Evolutionary conservation across 192 early-diverging fungal genomes (phyloP).

Genomic region (Oehlia diaphana): DNA sequence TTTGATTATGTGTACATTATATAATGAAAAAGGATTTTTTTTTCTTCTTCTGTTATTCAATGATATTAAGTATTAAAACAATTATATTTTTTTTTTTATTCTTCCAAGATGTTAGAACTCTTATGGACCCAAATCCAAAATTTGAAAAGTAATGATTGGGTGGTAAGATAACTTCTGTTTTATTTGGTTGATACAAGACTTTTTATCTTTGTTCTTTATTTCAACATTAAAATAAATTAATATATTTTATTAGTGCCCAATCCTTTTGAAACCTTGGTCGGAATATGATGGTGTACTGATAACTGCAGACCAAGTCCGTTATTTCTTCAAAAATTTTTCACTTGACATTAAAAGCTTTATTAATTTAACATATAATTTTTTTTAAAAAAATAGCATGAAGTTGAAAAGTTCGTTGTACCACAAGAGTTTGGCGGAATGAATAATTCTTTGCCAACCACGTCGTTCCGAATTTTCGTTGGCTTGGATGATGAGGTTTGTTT

Average conservation of each 20-base stretch:
- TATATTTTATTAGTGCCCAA: slow-evolving; percentile 32
- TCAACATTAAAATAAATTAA: not conserved
- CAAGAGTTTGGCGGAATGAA: slow-evolving; percentile 29
- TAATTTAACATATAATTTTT: not conserved
- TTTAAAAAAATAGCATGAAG: slow-evolving; percentile 42
- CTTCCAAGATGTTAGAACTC: not conserved
- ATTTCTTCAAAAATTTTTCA: not conserved
- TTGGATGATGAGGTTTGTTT: slow-evolving; percentile 32
- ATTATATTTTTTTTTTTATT: not conserved
- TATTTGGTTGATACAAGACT: not conserved
- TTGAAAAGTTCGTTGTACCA: slow-evolving; percentile 45
- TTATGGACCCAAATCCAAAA: slow-evolving; percentile 50
- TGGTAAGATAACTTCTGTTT: slow-evolving; percentile 25
- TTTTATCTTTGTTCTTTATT: not conserved
- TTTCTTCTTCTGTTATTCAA: too few relatives aligned
- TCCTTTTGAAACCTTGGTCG: slow-evolving; percentile 49
- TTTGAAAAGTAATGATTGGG: slow-evolving; percentile 46
- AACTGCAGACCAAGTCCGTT: slow-evolving; percentile 41
- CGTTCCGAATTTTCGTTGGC: slow-evolving; percentile 44
- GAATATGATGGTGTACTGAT: slow-evolving; percentile 49
- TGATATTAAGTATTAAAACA: too few relatives aligned
- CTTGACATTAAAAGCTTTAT: not conserved
- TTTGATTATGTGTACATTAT: too few relatives aligned
- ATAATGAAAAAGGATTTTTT: too few relatives aligned
- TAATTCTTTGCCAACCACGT: slow-evolving; percentile 38